Evolutionary conservation across 805 yeast species (phyloP).

Genomic region (Scheffersomyces spartinae): DNA sequence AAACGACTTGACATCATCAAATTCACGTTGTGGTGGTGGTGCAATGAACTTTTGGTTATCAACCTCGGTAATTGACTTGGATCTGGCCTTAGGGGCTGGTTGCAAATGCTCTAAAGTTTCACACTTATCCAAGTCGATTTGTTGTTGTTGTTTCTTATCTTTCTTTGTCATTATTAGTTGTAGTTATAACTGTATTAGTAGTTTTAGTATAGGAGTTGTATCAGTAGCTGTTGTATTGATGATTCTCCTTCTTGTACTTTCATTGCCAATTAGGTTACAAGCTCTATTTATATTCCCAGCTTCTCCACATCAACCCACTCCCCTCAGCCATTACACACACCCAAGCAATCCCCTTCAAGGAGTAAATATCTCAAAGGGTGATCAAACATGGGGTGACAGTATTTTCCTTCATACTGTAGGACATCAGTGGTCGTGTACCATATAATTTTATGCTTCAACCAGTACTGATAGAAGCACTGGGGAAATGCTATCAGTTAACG

Average conservation of each 20-base stretch:
- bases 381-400: too few species aligned
- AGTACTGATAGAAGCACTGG: too few species aligned
- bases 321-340: too few species aligned
- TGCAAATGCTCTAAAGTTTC: conserved; percentile 26
- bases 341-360: too few species aligned
- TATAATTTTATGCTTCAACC: too few species aligned
- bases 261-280: background rate
- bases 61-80: conserved; percentile 26
- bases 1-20: conserved; percentile 53
- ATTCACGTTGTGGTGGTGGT: too few species aligned
- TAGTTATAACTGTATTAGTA: conserved; percentile 1
- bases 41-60: too few species aligned
- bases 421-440: too few species aligned
- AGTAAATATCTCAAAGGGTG: too few species aligned
- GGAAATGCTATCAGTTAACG: too few species aligned
- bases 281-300: conserved; percentile 5
- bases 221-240: too few species aligned
- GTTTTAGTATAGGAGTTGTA: background rate
- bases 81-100: conserved; percentile 26
- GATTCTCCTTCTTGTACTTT: conserved; percentile 1
- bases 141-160: conserved; percentile 12
- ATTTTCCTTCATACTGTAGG: too few species aligned
- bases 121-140: conserved; percentile 26
- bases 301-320: conserved; percentile 4
- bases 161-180: conserved; percentile 17